phyloP scores from a whole-genome alignment of 2,329 filamentous ascomycete species.

The Sordariomycetes sp. region DNA sequence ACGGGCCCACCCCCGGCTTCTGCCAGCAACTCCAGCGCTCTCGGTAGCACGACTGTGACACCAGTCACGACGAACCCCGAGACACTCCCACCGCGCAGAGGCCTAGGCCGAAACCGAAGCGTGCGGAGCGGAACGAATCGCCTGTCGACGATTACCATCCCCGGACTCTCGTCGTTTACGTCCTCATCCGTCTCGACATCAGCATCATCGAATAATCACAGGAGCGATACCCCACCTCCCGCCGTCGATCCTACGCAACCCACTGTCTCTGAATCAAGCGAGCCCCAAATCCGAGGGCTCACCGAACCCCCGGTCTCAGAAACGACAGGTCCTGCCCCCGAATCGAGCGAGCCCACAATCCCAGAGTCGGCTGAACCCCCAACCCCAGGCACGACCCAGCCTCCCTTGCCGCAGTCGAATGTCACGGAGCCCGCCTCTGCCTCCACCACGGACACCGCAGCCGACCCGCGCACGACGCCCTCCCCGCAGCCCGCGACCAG shows the following conservation, averaged over 20 bases:
- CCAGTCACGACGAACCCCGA: not conserved
- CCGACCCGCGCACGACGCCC: conserved; percentile 8
- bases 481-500: conserved; percentile 12
- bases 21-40: conserved; percentile 3
- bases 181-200: conserved; percentile 4
- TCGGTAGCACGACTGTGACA: conserved; percentile 3
- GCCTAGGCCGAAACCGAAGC: conserved; percentile 7
- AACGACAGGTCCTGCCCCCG: too few relatives aligned
- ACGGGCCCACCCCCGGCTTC: not conserved
- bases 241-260: not conserved
- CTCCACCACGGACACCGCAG: not conserved
- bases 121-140: conserved; percentile 21
- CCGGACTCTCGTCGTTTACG: conserved; percentile 6
- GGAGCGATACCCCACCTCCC: conserved; percentile 7
- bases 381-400: not conserved
- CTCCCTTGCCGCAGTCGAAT: not conserved
- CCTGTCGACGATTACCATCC: conserved; percentile 20
- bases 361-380: conserved; percentile 7
- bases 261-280: not conserved
- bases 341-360: not conserved
- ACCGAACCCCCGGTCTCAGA: too few relatives aligned
- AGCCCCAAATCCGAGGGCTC: too few relatives aligned
- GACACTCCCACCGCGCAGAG: conserved; percentile 9
- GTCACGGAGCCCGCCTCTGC: not conserved
- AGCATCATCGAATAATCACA: not conserved